These are phyloP conservation scores for Sphenostylis stenocarpa DNA, from an alignment of 306 rosid genomes.

Conservation along the genomic window DNA sequence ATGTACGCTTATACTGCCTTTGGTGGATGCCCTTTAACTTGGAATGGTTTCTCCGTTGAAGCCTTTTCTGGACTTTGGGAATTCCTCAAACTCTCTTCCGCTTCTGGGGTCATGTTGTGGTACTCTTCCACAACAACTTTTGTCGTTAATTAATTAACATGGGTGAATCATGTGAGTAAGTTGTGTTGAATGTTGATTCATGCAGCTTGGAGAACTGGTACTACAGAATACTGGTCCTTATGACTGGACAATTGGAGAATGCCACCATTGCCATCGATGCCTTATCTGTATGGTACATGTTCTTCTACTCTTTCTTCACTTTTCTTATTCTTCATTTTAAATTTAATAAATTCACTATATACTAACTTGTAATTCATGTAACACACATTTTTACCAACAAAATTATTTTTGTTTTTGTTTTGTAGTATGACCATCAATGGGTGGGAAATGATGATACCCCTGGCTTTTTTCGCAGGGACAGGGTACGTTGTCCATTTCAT, in stretches of 20 bases:
- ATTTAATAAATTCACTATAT: too few relatives aligned
- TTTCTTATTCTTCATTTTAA: background rate
- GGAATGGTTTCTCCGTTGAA: constrained; percentile 62
- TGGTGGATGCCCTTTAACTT: constrained; percentile 74
- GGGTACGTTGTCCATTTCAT: constrained; percentile 45
- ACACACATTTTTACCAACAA: too few relatives aligned
- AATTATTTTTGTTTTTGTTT: background rate
- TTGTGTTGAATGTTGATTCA: background rate
- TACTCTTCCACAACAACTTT: too few relatives aligned
- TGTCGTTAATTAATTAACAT: too few relatives aligned
- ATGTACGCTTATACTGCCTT: constrained; percentile 37
- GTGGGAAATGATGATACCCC: constrained; percentile 86
- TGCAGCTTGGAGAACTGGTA: constrained; percentile 82
- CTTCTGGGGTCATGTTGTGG: constrained; percentile 78
- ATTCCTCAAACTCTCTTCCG: constrained; percentile 61
- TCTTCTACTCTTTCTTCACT: background rate
- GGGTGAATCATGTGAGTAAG: too few relatives aligned
- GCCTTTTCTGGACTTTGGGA: constrained; percentile 78
- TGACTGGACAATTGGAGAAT: constrained; percentile 69
- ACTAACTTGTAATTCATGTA: too few relatives aligned
- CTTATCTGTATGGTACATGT: constrained; percentile 64
- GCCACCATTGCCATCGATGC: constrained; percentile 78
- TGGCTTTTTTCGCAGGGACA: constrained; percentile 72
- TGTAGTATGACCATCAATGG: constrained; percentile 78
- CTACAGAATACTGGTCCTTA: constrained; percentile 56